Base-by-base conservation (phyloP, 176 grass and related monocot species). In the Ananas comosus region DNA sequence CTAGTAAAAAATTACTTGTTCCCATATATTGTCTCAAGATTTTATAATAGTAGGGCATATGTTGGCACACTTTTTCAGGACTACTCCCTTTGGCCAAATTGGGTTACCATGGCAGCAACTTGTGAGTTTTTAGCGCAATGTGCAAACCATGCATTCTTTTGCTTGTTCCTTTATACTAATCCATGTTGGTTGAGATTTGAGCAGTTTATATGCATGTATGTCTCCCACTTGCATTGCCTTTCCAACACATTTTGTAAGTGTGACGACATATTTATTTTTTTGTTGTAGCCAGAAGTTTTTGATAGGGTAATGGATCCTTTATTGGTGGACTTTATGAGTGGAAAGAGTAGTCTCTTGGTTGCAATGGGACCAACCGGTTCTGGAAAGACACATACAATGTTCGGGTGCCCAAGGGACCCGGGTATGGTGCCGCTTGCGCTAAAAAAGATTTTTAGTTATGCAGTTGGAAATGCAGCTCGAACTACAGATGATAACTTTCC, bases 321-420 rank as follows among this genome's bases (percentile, higher is more conserved):
- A 19, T 70, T 96, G 73, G 76, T 81, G 13, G 92, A 85, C 23
- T 96, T 96, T 48, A n/a, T 91, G 69, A 76, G 78, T 47, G 85
- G 85, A 80, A 96, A 89, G 76, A 89, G 75, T 22, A 71, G 78
- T 47, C 88, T 96, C 61, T 69, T 96, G 10, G 80, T 87, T 52
- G 85, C 88, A 25, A 82, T 91, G 88, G 88, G 92, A 2, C 92
- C 88, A 4, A 87, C 92, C 14, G 88, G 88, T 48, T 96, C 92
- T 10, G 88, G 92, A 64, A 96, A 96, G 75, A 96, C 92, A 16
- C 86, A 91, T 23, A 96, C 92, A 4, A 77, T 96, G 79, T 96
- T 86, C 58, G 92, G 92, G 21, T 78, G 69, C 53, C 33, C 83
- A 4, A 86, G 80, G 65, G 78, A 89, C 17, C 92, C 88, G 0